Evolutionary conservation across 495 filamentous ascomycete species (phyloP).

Genomic region (Usnea hakonensis): DNA sequence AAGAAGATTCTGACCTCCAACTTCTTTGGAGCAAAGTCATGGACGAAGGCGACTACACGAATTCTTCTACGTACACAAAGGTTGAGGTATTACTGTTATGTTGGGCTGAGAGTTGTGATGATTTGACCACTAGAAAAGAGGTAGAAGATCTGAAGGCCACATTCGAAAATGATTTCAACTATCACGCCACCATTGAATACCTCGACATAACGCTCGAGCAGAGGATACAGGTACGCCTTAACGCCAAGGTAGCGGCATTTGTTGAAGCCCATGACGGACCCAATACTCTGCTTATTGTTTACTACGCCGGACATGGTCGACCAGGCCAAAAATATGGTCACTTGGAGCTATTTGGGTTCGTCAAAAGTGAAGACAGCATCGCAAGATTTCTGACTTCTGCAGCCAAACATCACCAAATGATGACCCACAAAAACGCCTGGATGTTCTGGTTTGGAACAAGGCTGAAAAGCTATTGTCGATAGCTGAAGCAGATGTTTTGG

Average conservation of each 20-base stretch:
- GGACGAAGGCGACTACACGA: conserved; percentile 11
- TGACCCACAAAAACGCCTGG: neutral
- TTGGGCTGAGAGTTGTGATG: conserved; percentile 7
- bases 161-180: conserved; percentile 16
- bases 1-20: conserved; percentile 10
- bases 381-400: conserved; percentile 8
- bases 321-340: conserved; percentile 14
- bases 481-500: conserved; percentile 26
- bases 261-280: conserved; percentile 16
- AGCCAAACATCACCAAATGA: conserved; percentile 15
- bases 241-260: conserved; percentile 16
- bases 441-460: conserved; percentile 21
- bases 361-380: neutral
- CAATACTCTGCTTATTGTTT: conserved; percentile 28
- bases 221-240: conserved; percentile 17
- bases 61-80: conserved; percentile 12
- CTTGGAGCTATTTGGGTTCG: conserved; percentile 18
- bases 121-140: conserved; percentile 13
- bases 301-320: conserved; percentile 31
- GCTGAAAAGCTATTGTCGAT: conserved; percentile 21
- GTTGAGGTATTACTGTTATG: conserved; percentile 20
- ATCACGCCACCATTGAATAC: conserved; percentile 6
- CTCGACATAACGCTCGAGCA: conserved; percentile 6
- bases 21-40: conserved; percentile 15
- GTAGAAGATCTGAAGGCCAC: conserved; percentile 4